Evolutionary conservation across 2,329 filamentous ascomycete species (phyloP).

Genomic region (Colletotrichum gigasporum): DNA sequence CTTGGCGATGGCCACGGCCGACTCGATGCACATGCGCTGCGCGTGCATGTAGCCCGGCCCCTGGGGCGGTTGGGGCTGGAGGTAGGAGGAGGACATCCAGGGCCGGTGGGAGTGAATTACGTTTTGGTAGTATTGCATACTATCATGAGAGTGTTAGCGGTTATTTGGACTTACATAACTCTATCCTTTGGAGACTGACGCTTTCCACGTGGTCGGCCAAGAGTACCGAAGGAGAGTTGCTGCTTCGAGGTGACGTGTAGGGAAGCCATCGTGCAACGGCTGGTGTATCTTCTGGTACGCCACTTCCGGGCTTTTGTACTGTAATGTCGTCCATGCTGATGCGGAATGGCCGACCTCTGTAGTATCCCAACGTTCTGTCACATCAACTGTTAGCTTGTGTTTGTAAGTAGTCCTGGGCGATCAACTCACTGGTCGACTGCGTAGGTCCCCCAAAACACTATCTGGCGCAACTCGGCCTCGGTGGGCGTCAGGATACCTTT

Average conservation of each 20-base stretch:
- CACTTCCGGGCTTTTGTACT: constrained; percentile 30
- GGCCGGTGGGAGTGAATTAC: constrained; percentile 37
- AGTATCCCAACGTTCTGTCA: constrained; percentile 38
- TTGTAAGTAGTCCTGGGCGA: background rate
- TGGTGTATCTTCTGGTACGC: background rate
- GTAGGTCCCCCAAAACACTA: constrained; percentile 43
- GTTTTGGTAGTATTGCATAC: constrained; percentile 41
- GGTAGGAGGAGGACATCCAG: constrained; percentile 38
- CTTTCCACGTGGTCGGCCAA: background rate
- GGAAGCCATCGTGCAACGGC: background rate
- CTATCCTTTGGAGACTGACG: background rate
- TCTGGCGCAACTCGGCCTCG: constrained; percentile 39
- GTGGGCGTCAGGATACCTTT: constrained; percentile 35
- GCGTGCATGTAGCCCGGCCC: constrained; percentile 36
- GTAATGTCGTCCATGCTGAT: constrained; percentile 39
- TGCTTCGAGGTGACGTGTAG: background rate
- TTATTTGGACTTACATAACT: constrained; percentile 32
- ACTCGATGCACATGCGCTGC: constrained; percentile 35
- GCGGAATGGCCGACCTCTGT: constrained; percentile 38
- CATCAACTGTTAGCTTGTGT: background rate
- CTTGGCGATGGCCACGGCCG: constrained; percentile 33
- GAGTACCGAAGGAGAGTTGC: background rate
- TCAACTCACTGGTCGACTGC: constrained; percentile 39
- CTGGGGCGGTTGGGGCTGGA: constrained; percentile 31
- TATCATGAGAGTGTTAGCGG: background rate